Conservation (phyloP, 2,329 filamentous ascomycete genomes). For the Calonectria honghensis region DNA sequence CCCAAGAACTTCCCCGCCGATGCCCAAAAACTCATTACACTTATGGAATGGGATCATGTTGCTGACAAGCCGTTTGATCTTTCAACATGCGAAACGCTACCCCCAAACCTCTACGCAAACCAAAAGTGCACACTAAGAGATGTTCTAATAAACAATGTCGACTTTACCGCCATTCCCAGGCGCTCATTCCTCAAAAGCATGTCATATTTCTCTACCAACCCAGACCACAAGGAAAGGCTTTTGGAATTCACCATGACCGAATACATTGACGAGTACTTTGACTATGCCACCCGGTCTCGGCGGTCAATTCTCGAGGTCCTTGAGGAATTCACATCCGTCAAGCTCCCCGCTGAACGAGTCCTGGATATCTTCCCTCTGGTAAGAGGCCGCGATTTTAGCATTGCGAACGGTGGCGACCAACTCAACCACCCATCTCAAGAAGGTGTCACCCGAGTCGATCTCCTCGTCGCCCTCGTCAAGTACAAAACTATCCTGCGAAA, state of each 20-base stretch:
- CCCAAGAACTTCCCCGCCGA: slow-evolving; percentile 91
- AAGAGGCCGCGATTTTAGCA: slow-evolving; percentile 94
- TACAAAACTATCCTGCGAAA: slow-evolving; percentile 92
- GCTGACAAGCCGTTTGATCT: slow-evolving; percentile 83
- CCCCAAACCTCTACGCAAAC: slow-evolving; percentile 61
- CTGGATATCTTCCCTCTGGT: slow-evolving; percentile 86
- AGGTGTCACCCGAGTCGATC: slow-evolving; percentile 74
- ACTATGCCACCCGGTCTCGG: slow-evolving; percentile 93
- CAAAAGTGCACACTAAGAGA: slow-evolving; percentile 78
- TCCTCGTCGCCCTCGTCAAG: slow-evolving; percentile 91
- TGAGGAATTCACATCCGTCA: slow-evolving; percentile 90
- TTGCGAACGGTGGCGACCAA: slow-evolving; percentile 81
- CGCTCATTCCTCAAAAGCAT: slow-evolving; percentile 89
- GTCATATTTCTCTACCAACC: slow-evolving; percentile 82
- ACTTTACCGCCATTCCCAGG: slow-evolving; percentile 92
- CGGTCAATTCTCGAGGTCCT: slow-evolving; percentile 94
- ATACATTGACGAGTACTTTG: slow-evolving; percentile 92
- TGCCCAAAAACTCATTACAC: slow-evolving; percentile 83
- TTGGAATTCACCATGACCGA: slow-evolving; percentile 87
- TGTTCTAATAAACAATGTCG: slow-evolving; percentile 87
- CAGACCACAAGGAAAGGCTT: slow-evolving; percentile 86
- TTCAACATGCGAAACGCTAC: slow-evolving; percentile 57
- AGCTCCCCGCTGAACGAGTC: slow-evolving; percentile 84
- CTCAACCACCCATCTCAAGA: slow-evolving; percentile 55
- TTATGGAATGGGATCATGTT: slow-evolving; percentile 85